Percentiles rank a stretch among this genome's conserved stretches.
Conservation (phyloP, 2,329 filamentous ascomycete genomes). For the Colletotrichum limetticola region DNA sequence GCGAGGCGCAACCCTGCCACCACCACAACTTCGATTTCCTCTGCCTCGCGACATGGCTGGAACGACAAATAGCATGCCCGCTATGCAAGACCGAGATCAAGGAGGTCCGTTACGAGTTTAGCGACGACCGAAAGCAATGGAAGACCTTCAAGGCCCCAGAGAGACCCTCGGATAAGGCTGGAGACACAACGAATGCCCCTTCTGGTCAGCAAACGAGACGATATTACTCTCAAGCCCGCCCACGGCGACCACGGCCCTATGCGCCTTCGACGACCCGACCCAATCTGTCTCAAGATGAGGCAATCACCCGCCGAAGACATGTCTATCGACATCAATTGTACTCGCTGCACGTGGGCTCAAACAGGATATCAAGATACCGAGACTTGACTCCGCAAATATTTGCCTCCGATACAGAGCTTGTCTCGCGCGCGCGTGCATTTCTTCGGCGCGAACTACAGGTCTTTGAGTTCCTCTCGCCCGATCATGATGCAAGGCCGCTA, state of each 20-base stretch:
- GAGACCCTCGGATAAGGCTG: constrained; percentile 5
- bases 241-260: constrained; percentile 30
- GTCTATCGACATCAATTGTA: constrained; percentile 80
- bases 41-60: constrained; percentile 85
- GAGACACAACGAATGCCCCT: background rate
- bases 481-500: constrained; percentile 24
- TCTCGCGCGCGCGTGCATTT: constrained; percentile 83
- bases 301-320: constrained; percentile 70
- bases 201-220: background rate
- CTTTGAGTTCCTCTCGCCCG: constrained; percentile 74
- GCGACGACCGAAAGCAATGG: constrained; percentile 51
- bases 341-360: constrained; percentile 85
- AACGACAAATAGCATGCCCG: constrained; percentile 78
- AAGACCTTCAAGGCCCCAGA: constrained; percentile 62
- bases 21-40: constrained; percentile 87
- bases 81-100: constrained; percentile 73
- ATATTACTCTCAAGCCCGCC: constrained; percentile 8
- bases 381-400: constrained; percentile 78
- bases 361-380: constrained; percentile 79
- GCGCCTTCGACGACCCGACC: constrained; percentile 38
- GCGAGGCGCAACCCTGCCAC: constrained; percentile 78
- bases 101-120: constrained; percentile 70
- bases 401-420: constrained; percentile 70
- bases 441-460: constrained; percentile 86
- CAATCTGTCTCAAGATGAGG: constrained; percentile 38